Evolutionary conservation across 495 filamentous ascomycete species (phyloP).

Genomic region (Penicillium subrubescens): DNA sequence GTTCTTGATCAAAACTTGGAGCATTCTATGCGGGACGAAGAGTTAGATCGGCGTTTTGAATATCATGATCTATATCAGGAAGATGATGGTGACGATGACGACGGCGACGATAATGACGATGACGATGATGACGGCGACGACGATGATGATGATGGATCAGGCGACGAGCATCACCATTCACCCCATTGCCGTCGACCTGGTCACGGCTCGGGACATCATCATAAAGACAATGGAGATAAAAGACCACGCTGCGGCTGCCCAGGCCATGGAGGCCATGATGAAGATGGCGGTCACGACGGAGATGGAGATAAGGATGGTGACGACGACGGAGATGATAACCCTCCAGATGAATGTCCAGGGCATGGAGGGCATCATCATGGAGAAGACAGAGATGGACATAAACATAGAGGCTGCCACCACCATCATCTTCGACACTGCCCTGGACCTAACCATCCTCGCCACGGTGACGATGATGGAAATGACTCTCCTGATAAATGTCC

Average conservation of each 20-base stretch:
- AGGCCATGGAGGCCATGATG: background rate
- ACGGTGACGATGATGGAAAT: background rate
- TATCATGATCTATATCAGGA: background rate
- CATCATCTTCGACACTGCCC: conserved; percentile 22
- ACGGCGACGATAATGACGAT: background rate
- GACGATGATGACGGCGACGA: background rate
- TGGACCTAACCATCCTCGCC: background rate
- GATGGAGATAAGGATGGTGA: background rate
- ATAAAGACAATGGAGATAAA: background rate
- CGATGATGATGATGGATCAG: background rate
- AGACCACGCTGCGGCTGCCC: background rate
- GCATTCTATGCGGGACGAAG: background rate
- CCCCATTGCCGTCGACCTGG: background rate
- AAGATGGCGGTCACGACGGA: background rate
- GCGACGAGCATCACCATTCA: background rate
- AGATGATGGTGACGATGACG: background rate
- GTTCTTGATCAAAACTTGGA: too few species aligned
- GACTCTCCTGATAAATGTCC: background rate
- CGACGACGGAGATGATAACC: conserved; percentile 21
- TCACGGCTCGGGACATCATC: background rate
- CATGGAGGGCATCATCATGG: too few species aligned
- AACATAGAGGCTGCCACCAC: conserved; percentile 6
- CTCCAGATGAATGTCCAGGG: background rate
- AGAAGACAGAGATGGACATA: background rate
- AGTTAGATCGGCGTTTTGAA: background rate